Conservation (phyloP, 1,284 basidiomycete species). For the Microbotryum silenes-acaulis region DNA sequence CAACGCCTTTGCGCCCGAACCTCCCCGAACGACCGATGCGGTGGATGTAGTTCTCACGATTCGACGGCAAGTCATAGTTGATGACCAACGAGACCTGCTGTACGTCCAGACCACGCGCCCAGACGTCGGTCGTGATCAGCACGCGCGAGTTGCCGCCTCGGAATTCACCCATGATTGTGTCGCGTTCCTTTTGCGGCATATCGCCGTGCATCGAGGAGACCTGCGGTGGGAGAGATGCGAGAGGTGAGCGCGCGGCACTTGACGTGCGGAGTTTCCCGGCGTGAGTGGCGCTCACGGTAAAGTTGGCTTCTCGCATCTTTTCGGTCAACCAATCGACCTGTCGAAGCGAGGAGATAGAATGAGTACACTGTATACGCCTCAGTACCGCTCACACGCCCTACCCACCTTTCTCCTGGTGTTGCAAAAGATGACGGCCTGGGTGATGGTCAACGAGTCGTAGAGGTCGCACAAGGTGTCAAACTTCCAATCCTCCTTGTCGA, state of each 20-base stretch:
- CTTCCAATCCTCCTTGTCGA: constrained; percentile 99
- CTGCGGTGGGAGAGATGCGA: not conserved
- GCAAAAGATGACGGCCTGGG: constrained; percentile 99
- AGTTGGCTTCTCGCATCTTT: constrained; percentile 95
- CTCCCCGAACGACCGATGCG: constrained; percentile 92
- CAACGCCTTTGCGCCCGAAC: constrained; percentile 54
- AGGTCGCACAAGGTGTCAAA: constrained; percentile 94
- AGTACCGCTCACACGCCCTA: constrained; percentile 6
- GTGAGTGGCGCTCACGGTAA: constrained; percentile 78
- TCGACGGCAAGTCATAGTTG: constrained; percentile 47
- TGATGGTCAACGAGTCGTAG: constrained; percentile 98
- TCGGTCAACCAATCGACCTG: constrained; percentile 98
- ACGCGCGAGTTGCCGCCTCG: constrained; percentile 89
- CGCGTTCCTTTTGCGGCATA: constrained; percentile 97
- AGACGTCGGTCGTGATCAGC: constrained; percentile 90
- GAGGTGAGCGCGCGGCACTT: not conserved
- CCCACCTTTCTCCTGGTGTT: constrained; percentile 91
- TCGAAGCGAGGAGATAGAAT: not conserved
- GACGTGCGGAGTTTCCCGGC: no score
- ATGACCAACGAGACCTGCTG: constrained; percentile 79
- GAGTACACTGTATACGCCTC: not conserved
- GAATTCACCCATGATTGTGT: constrained; percentile 99
- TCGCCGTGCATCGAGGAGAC: constrained; percentile 64
- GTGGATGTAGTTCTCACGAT: constrained; percentile 98
- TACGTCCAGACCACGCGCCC: constrained; percentile 98